Percentiles rank a stretch among this genome's conserved stretches.
phyloP scores from a whole-genome alignment of 2,329 filamentous ascomycete species.

The Westerdykella sp. region DNA sequence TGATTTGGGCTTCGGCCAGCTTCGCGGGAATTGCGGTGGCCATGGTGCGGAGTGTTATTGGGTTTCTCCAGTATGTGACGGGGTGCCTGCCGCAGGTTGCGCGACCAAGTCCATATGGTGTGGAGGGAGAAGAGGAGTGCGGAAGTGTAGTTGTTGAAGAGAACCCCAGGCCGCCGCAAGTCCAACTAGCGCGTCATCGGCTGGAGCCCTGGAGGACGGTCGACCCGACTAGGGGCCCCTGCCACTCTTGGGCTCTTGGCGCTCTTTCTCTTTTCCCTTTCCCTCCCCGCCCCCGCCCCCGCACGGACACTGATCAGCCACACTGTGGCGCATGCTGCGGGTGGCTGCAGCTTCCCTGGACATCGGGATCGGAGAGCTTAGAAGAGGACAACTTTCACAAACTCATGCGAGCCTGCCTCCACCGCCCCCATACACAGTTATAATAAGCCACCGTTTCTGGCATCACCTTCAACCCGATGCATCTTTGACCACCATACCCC shows the following conservation, averaged over 20 bases:
- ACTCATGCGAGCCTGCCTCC: constrained; percentile 14
- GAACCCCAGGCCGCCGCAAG: not conserved
- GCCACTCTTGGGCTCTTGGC: not conserved
- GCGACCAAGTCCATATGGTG: not conserved
- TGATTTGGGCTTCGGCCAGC: constrained; percentile 74
- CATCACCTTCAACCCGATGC: constrained; percentile 1
- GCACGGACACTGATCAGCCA: not conserved
- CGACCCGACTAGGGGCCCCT: not conserved
- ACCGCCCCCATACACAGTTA: constrained; percentile 9
- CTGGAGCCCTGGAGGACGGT: not conserved
- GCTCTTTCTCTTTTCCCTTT: too few relatives aligned
- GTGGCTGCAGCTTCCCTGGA: constrained; percentile 14
- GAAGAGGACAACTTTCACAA: constrained; percentile 1
- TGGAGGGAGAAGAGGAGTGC: not conserved
- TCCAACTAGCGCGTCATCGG: not conserved
- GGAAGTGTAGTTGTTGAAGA: too few relatives aligned
- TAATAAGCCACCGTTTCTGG: not conserved
- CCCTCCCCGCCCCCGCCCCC: too few relatives aligned
- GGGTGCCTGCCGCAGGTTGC: not conserved
- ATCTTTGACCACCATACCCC: constrained; percentile 1
- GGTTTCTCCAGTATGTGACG: not conserved
- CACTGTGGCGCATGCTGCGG: constrained; percentile 9
- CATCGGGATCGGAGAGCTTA: not conserved
- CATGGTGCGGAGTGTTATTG: constrained; percentile 47
- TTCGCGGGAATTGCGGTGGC: constrained; percentile 62